Percentiles rank a stretch among this genome's conserved stretches.
Evolutionary conservation across 2,329 filamentous ascomycete genomes (phyloP).

Genomic region (Neonectria magnoliae): DNA sequence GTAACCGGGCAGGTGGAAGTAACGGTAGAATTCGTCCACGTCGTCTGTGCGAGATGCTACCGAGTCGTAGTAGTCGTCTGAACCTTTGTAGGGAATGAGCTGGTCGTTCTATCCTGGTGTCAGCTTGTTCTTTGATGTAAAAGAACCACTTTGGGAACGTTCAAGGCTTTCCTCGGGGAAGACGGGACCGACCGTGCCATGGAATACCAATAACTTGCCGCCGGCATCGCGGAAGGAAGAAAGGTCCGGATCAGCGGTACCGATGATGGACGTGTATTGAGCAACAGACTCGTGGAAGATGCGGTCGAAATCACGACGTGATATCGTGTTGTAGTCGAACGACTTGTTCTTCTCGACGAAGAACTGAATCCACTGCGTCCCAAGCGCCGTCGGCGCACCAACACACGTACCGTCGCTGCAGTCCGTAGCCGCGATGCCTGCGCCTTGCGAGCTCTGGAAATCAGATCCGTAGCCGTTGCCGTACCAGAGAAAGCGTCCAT

Average conservation of each 20-base stretch:
- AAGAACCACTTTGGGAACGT: background rate
- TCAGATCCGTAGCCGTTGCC: conserved; percentile 13
- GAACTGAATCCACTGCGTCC: background rate
- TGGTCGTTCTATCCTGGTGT: conserved; percentile 29
- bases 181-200: conserved; percentile 22
- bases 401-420: conserved; percentile 3
- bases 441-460: background rate
- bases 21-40: conserved; percentile 45
- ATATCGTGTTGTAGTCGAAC: background rate
- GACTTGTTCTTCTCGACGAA: conserved; percentile 13
- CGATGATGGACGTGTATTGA: conserved; percentile 12
- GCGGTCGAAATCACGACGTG: conserved; percentile 1
- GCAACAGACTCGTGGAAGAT: background rate
- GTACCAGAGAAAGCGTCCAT: conserved; percentile 6
- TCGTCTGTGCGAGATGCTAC: conserved; percentile 32
- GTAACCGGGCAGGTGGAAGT: conserved; percentile 48
- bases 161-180: background rate
- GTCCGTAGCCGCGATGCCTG: background rate
- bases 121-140: background rate
- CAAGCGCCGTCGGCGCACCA: background rate
- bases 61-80: conserved; percentile 42
- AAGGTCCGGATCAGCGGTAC: conserved; percentile 18
- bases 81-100: conserved; percentile 26
- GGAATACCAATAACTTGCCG: conserved; percentile 28
- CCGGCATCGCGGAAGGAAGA: conserved; percentile 24